phyloP scores from a whole-genome alignment of 805 yeast species.

The Candida insectalens region DNA sequence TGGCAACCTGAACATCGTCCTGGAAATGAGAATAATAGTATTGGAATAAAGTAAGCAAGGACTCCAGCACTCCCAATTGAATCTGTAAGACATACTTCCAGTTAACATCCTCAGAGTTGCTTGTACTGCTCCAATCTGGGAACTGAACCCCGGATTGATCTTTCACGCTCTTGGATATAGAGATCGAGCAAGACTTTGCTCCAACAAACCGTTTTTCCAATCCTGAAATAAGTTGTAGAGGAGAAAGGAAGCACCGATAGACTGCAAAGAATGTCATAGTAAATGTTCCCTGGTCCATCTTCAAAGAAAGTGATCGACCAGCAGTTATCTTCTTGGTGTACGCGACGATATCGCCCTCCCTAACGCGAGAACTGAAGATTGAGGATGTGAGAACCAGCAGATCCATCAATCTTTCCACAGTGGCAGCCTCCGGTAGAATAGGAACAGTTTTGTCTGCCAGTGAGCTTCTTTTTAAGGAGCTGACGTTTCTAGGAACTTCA shows the following conservation, averaged over 20 bases:
- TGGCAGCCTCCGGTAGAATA: conserved; percentile 45
- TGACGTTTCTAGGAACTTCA: neutral
- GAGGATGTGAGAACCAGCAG: conserved; percentile 64
- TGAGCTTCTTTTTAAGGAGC: neutral
- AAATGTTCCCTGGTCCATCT: conserved; percentile 55
- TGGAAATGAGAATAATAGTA: conserved; percentile 71
- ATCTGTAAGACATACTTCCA: conserved; percentile 65
- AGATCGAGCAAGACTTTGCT: conserved; percentile 50
- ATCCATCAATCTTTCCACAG: conserved; percentile 70
- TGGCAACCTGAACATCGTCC: conserved; percentile 52
- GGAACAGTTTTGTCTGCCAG: conserved; percentile 9
- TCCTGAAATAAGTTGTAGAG: conserved; percentile 40
- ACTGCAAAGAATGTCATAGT: conserved; percentile 64
- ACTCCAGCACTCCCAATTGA: conserved; percentile 74
- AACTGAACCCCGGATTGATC: conserved; percentile 5
- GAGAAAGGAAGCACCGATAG: conserved; percentile 56
- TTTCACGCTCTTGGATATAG: conserved; percentile 26
- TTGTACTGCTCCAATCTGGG: conserved; percentile 54
- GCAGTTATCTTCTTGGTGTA: conserved; percentile 22
- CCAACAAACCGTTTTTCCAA: conserved; percentile 49
- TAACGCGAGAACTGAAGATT: conserved; percentile 38
- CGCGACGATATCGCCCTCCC: conserved; percentile 31
- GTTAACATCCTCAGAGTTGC: conserved; percentile 36
- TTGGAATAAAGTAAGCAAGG: conserved; percentile 57
- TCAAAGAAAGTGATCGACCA: conserved; percentile 24